Conservation (phyloP, 2,329 filamentous ascomycete genomes). For the Botrytis fragariae region DNA sequence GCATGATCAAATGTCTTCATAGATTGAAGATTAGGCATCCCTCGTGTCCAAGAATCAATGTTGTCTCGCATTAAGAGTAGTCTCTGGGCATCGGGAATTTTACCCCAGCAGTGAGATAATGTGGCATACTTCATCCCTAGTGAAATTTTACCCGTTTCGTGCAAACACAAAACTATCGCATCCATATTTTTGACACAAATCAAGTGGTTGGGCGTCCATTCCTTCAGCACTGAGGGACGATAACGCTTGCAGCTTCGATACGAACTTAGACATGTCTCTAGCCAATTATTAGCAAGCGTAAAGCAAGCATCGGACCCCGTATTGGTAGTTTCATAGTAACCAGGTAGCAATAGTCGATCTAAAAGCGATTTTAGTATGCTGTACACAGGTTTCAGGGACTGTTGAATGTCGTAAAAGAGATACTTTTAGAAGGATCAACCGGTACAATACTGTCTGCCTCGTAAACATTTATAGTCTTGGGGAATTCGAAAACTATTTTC, state of each 20-base stretch:
- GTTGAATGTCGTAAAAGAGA: too few relatives aligned
- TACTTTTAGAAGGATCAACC: neutral
- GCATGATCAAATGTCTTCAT: neutral
- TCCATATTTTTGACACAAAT: fast-evolving
- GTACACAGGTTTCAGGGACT: neutral
- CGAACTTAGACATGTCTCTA: neutral
- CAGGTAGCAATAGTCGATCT: neutral
- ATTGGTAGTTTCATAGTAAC: neutral
- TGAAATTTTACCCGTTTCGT: fast-evolving
- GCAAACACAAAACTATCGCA: neutral
- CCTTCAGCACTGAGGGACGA: neutral
- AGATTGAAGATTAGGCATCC: neutral
- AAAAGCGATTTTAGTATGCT: neutral
- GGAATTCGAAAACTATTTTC: too few relatives aligned
- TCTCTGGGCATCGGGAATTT: neutral
- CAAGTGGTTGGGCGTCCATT: neutral
- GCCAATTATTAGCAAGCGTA: neutral
- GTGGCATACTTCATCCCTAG: neutral
- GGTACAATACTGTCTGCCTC: too few relatives aligned
- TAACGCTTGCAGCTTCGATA: neutral
- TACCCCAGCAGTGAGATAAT: neutral
- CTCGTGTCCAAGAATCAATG: neutral
- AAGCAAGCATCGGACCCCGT: neutral
- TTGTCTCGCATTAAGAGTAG: neutral
- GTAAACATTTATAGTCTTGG: too few relatives aligned